Evolutionary conservation across 2,329 filamentous ascomycete species (phyloP).

Genomic region (Ophiocordyceps camponoti-saundersi): DNA sequence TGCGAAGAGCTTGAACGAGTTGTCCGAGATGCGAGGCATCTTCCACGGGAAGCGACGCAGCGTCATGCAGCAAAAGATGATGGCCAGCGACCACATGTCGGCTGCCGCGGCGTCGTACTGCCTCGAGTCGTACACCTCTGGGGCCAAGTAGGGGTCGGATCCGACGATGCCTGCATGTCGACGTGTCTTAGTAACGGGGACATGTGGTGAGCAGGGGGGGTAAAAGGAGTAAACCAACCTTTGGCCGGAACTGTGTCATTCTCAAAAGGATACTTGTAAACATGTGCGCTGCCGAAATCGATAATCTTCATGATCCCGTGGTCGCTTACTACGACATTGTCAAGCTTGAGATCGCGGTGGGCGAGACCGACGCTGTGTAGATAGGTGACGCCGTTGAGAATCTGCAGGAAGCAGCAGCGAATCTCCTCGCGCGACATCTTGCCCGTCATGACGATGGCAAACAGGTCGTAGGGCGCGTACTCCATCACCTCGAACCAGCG

Average conservation of each 20-base stretch:
- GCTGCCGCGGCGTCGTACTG: conserved; percentile 89
- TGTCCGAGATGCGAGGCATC: conserved; percentile 76
- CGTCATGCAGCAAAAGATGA: conserved; percentile 99
- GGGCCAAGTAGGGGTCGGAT: conserved; percentile 88
- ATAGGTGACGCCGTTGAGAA: conserved; percentile 85
- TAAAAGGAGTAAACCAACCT: conserved; percentile 8
- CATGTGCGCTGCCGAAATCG: conserved; percentile 92
- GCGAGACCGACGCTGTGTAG: conserved; percentile 89
- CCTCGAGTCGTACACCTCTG: conserved; percentile 85
- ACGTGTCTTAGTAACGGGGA: neutral
- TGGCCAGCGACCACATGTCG: conserved; percentile 95
- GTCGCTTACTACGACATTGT: conserved; percentile 95
- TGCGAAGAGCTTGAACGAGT: conserved; percentile 86
- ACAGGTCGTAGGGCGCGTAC: conserved; percentile 88
- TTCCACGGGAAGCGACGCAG: conserved; percentile 94
- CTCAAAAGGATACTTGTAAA: conserved; percentile 96
- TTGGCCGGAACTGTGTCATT: conserved; percentile 33
- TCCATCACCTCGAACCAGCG: conserved; percentile 99
- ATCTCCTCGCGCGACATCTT: conserved; percentile 91
- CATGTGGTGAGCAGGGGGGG: neutral
- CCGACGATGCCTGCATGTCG: conserved; percentile 43
- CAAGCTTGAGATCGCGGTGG: conserved; percentile 87
- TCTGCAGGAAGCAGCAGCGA: conserved; percentile 82
- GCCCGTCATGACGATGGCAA: conserved; percentile 97
- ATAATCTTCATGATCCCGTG: conserved; percentile 98